Conservation (phyloP, 306 rosid genomes). For the Psophocarpus tetragonolobus region DNA sequence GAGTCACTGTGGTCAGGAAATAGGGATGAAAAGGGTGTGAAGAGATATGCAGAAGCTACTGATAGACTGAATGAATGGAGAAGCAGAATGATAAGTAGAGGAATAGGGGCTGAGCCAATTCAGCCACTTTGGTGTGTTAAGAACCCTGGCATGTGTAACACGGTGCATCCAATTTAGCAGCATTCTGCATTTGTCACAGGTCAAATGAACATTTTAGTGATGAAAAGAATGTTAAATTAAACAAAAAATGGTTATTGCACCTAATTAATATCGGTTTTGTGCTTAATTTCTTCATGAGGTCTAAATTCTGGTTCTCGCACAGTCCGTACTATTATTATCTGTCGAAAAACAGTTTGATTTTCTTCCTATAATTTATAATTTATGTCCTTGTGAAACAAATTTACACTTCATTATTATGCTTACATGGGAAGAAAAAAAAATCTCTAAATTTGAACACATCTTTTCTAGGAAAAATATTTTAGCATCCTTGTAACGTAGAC, state of each 20-base stretch:
- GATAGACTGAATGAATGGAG: constrained; percentile 89
- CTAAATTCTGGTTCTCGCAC: neutral
- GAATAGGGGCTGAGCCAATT: constrained; percentile 85
- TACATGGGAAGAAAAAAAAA: neutral
- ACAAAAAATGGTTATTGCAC: neutral
- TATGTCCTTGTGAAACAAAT: neutral
- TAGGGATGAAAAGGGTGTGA: constrained; percentile 56
- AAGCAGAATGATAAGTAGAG: constrained; percentile 71
- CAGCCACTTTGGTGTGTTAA: constrained; percentile 89
- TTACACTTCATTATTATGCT: neutral
- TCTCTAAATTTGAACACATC: neutral
- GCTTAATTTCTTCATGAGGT: neutral
- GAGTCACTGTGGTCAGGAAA: constrained; percentile 90
- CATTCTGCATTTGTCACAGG: neutral
- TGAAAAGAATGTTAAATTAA: neutral
- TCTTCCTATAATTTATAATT: too few species aligned
- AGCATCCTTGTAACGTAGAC: too few species aligned
- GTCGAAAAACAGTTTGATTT: too few species aligned
- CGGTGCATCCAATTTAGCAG: constrained; percentile 33
- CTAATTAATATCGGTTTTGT: neutral
- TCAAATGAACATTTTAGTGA: neutral
- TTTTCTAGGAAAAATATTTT: too few species aligned
- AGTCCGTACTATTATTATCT: too few species aligned
- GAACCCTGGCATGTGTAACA: constrained; percentile 87
- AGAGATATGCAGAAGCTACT: constrained; percentile 73